Evolutionary conservation across 2,329 filamentous ascomycete genomes (phyloP), one percentile per base, ranked within the genome.

Genomic region (Neurospora sp.): DNA sequence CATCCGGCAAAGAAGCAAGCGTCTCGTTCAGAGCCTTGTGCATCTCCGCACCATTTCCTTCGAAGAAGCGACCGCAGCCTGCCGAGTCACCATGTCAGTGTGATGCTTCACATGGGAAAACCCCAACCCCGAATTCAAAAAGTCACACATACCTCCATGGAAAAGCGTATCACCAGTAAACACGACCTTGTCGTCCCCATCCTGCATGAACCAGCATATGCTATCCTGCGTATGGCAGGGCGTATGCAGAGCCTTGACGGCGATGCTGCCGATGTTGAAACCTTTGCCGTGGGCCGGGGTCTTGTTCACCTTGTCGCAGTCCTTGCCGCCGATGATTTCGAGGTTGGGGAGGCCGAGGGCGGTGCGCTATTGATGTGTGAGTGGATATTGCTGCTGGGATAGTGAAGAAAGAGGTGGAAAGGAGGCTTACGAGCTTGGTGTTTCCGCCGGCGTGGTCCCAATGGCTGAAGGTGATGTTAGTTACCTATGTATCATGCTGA

Each of bases 141-240:
- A 36, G 1, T 36, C 33, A 36, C 6, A 36, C 74, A 15, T 79
- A 92, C 92, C 94, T 70, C 91, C 94, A 77, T 97, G 95, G 82
- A 99, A 99, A 43, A 99, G 83, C 0, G 96, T 99, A 79, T 99
- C 96, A 10, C 96, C 96, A 0, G 96, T 98, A 78, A 99, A 99
- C 3, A 99, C 93, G 8, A 87, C 94, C 76, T 87, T 89, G 70
- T 86, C 82, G 66, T 88, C 83, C 23, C 88, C 89, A 77, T 99
- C 95, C 80, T 97, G 88, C 83, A 96, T 89, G 75, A 89, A 92
- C 83, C 90, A 99, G 84, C 96, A 99, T 78, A 99, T 97, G 80
- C 94, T 97, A 82, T 99, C 96, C 82, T 97, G 94, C 1, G 96
- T 99, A 79, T 99, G 96, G 80, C 96, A 99, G 1, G 96, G 96